These are phyloP conservation scores for Uronychia binucleata DNA, from an alignment of 73 alveolate species.

Conservation along the genomic window DNA sequence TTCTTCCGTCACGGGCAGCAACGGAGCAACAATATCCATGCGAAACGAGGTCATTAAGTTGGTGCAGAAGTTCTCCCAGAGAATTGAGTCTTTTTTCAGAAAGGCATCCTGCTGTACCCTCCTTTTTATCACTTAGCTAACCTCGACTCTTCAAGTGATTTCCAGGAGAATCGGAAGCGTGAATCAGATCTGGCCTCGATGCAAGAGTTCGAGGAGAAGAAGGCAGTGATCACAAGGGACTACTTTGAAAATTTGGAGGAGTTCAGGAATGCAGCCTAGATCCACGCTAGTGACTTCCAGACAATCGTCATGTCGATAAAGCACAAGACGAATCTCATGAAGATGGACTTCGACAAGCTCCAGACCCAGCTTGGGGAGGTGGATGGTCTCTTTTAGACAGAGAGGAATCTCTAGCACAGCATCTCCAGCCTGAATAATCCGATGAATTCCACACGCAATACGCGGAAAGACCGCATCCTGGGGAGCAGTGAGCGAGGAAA, in stretches of 20 bases:
- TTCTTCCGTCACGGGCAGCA: not conserved
- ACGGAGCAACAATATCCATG: not conserved
- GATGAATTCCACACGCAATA: not conserved
- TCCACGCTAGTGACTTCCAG: conserved; percentile 26
- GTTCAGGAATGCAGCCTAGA: conserved; percentile 16
- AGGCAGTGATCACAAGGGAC: not conserved
- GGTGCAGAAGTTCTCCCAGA: not conserved
- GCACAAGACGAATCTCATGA: conserved; percentile 17
- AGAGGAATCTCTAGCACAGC: not conserved
- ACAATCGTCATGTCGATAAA: conserved; percentile 11
- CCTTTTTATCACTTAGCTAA: not conserved
- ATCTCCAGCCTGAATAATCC: no score
- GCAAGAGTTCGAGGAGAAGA: not conserved
- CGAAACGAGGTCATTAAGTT: not conserved
- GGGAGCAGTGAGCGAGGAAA: not conserved
- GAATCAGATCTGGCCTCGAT: no score
- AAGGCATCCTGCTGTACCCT: not conserved
- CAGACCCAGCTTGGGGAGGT: not conserved
- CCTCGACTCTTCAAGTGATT: not conserved
- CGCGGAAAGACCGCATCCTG: not conserved
- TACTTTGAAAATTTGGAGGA: conserved; percentile 11
- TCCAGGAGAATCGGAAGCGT: not conserved
- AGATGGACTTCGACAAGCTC: conserved; percentile 15
- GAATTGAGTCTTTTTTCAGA: not conserved
- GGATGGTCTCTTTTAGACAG: not conserved